Evolutionary conservation across 2,329 filamentous ascomycete species (phyloP).

Genomic region (Trichoderma oligosporum): DNA sequence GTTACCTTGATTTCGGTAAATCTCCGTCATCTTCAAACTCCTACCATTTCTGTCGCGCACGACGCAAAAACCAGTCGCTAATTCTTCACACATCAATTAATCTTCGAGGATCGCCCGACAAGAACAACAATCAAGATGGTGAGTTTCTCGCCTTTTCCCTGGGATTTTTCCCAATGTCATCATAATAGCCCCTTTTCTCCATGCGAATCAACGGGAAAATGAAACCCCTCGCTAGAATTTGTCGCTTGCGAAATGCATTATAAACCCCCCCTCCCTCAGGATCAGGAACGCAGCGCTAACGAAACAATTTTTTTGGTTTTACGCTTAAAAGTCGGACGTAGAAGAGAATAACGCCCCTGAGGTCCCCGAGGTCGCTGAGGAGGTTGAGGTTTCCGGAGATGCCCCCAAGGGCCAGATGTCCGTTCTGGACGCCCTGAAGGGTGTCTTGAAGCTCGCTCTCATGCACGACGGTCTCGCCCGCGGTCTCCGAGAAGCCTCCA

Average conservation of each 20-base stretch:
- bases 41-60: constrained; percentile 30
- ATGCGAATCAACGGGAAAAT: not conserved
- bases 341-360: constrained; percentile 94
- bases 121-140: constrained; percentile 58
- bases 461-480: constrained; percentile 99
- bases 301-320: constrained; percentile 7
- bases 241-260: constrained; percentile 11
- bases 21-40: constrained; percentile 32
- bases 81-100: constrained; percentile 38
- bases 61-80: constrained; percentile 30
- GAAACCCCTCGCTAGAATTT: constrained; percentile 15
- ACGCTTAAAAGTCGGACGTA: constrained; percentile 83
- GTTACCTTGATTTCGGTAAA: constrained; percentile 36
- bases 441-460: constrained; percentile 95
- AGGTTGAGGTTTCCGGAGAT: constrained; percentile 96
- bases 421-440: constrained; percentile 97
- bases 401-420: constrained; percentile 92
- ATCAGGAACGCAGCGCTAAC: constrained; percentile 24
- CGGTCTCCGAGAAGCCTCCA: constrained; percentile 96
- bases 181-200: not conserved
- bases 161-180: not conserved
- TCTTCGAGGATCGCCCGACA: constrained; percentile 69
- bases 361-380: constrained; percentile 75
- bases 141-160: constrained; percentile 34
- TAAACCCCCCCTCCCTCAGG: constrained; percentile 9